phyloP scores from a whole-genome alignment of 306 rosid species.

The Clitoria ternatea region DNA sequence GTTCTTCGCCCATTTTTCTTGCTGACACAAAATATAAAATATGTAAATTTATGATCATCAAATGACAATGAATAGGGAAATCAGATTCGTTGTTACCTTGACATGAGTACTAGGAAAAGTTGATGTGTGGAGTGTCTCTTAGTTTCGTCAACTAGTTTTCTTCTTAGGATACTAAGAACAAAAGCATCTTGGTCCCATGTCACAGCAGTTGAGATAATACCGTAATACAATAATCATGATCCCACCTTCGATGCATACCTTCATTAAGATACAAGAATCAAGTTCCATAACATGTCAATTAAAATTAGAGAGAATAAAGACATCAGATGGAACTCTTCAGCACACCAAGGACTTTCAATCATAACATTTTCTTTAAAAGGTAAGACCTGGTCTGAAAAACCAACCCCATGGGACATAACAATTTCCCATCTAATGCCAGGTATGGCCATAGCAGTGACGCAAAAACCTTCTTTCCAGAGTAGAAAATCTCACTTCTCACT shows the following conservation, averaged over 20 bases:
- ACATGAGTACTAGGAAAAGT: slow-evolving; percentile 80
- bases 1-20: slow-evolving; percentile 92
- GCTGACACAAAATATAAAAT: slow-evolving; percentile 29
- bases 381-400: slow-evolving; percentile 65
- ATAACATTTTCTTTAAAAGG: neutral
- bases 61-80: neutral
- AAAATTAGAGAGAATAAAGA: neutral
- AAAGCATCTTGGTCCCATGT: slow-evolving; percentile 81
- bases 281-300: slow-evolving; percentile 68
- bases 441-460: slow-evolving; percentile 76
- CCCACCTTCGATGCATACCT: slow-evolving; percentile 80
- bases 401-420: slow-evolving; percentile 79
- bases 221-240: slow-evolving; percentile 67
- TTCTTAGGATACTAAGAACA: slow-evolving; percentile 66
- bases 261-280: slow-evolving; percentile 34
- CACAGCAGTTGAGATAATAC: slow-evolving; percentile 81
- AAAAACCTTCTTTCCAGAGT: slow-evolving; percentile 63
- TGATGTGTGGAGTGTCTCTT: slow-evolving; percentile 80
- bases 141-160: slow-evolving; percentile 72
- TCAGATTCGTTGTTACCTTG: slow-evolving; percentile 41
- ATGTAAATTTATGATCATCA: neutral
- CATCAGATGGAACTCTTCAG: neutral
- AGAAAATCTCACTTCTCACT: too few relatives aligned
- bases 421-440: slow-evolving; percentile 71
- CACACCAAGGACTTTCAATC: neutral